Conservation (phyloP, 2,329 filamentous ascomycete genomes). For the Akanthomyces dipterigenus region DNA sequence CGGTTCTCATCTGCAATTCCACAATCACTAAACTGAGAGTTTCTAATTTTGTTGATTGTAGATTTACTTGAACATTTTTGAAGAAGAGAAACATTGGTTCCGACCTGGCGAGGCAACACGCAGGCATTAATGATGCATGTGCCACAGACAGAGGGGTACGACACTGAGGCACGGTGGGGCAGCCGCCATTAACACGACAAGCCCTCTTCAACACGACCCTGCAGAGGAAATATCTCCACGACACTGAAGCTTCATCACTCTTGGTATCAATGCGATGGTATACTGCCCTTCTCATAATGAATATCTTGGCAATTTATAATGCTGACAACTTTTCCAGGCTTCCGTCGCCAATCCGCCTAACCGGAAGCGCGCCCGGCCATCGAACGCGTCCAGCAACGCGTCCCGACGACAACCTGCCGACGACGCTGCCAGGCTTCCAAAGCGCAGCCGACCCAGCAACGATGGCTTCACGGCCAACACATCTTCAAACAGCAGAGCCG, state of each 20-base stretch:
- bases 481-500: background rate
- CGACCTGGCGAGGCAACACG: no score
- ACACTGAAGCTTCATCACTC: background rate
- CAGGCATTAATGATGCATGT: no score
- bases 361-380: constrained; percentile 37
- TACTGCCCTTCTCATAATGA: background rate
- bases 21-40: no score
- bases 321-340: constrained; percentile 17
- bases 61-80: no score
- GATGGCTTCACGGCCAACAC: background rate
- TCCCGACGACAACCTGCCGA: constrained; percentile 21
- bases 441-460: constrained; percentile 14
- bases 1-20: no score
- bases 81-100: no score
- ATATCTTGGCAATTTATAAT: no score
- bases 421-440: constrained; percentile 12
- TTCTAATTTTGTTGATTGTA: no score
- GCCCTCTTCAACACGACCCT: background rate
- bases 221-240: background rate
- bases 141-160: no score
- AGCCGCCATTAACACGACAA: background rate
- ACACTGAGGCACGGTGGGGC: background rate
- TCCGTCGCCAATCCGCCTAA: constrained; percentile 26
- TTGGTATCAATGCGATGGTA: background rate
- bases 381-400: constrained; percentile 32